These are phyloP conservation scores for Neurospora terricola DNA, from an alignment of 495 filamentous ascomycete species.

Conservation along the genomic window DNA sequence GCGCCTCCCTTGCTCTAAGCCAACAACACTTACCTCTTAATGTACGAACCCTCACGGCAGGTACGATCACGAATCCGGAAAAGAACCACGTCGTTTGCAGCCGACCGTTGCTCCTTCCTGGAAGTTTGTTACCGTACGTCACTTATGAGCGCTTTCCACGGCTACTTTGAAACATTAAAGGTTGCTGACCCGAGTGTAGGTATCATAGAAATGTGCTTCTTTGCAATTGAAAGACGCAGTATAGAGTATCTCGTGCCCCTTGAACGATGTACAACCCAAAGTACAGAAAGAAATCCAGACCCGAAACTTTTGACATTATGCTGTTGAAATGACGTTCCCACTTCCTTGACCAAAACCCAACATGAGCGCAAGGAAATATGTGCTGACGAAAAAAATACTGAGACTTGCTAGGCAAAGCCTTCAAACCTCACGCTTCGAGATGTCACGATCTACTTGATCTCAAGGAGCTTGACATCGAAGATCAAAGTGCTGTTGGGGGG, in stretches of 20 bases:
- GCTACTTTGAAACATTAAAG: background rate
- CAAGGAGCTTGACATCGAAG: slow-evolving; percentile 87
- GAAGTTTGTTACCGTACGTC: background rate
- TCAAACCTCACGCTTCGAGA: background rate
- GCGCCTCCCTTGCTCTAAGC: background rate
- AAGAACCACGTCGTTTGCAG: background rate
- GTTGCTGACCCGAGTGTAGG: background rate
- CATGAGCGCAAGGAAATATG: background rate
- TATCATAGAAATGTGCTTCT: background rate
- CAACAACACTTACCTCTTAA: background rate
- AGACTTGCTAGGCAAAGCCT: background rate
- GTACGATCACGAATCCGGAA: background rate
- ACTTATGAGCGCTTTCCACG: background rate
- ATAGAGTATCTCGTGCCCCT: background rate
- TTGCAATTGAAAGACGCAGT: background rate
- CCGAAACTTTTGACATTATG: background rate
- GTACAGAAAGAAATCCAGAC: background rate
- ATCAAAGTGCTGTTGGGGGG: slow-evolving; percentile 80
- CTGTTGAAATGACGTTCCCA: background rate
- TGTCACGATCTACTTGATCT: slow-evolving; percentile 42
- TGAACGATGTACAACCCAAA: background rate
- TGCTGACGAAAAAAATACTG: background rate
- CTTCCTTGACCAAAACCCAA: background rate
- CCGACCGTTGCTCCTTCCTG: background rate
- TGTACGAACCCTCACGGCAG: background rate